Conservation (phyloP, 768 basidiomycete species). For the Filobasidium wieringae region DNA sequence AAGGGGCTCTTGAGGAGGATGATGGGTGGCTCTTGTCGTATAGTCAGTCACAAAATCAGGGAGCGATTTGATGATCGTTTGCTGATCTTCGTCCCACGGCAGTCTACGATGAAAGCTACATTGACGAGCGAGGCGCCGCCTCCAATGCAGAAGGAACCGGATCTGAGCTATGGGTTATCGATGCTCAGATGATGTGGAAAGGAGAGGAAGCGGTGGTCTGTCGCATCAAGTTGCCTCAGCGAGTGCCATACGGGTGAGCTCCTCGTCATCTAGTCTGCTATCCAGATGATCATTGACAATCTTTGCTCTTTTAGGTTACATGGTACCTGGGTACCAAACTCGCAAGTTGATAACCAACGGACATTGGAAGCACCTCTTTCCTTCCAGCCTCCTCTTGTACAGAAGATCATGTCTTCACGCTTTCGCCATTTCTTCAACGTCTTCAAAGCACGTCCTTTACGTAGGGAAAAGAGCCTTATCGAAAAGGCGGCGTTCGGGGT, state of each 20-base stretch:
- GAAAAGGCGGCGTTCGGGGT: constrained; percentile 22
- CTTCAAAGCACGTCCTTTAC: constrained; percentile 22
- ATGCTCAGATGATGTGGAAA: constrained; percentile 32
- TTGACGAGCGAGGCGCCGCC: constrained; percentile 28
- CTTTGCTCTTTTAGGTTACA: constrained; percentile 19
- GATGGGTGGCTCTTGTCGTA: constrained; percentile 40
- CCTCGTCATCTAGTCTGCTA: neutral
- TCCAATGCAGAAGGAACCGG: constrained; percentile 20
- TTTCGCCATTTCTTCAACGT: constrained; percentile 28
- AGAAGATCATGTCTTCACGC: constrained; percentile 26
- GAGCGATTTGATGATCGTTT: neutral
- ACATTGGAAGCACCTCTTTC: constrained; percentile 13
- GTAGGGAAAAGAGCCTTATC: constrained; percentile 15
- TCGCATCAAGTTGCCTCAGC: constrained; percentile 34
- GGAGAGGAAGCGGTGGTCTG: constrained; percentile 31
- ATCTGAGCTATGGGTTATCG: constrained; percentile 42
- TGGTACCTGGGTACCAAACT: constrained; percentile 25
- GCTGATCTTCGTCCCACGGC: constrained; percentile 1
- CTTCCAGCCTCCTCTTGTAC: constrained; percentile 23
- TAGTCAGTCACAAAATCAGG: constrained; percentile 21
- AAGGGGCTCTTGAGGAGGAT: constrained; percentile 27
- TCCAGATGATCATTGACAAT: constrained; percentile 3
- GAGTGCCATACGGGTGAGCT: constrained; percentile 37
- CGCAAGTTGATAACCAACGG: constrained; percentile 18
- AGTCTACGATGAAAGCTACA: constrained; percentile 40